Evolutionary conservation across 1,284 basidiomycete genomes (phyloP), one percentile per base, ranked within the genome.

Genomic region (Pascua sp.): DNA sequence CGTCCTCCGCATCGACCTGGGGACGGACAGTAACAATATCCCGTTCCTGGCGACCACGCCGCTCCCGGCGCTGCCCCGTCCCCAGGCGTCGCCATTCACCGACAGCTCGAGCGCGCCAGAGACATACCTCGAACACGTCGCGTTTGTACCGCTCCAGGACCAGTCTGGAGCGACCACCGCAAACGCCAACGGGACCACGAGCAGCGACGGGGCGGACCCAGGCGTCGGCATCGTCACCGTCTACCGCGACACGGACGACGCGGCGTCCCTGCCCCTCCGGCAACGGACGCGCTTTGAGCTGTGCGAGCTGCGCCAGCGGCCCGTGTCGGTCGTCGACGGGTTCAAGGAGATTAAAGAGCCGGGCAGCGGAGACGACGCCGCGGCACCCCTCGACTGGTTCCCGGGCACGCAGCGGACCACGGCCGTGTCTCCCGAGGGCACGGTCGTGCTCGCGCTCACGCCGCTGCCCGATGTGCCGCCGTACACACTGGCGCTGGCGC

Each of bases 1-100:
- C 16, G 61, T 72, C 24, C 58, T 67, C 5, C 57, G 67, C 11
- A 63, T 67, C 16, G 70, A 73, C n/a, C 60, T 72, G 11, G 71
- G 69, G 5, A 49, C 60, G 24, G 63, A 71, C 42, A 55, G 46
- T 7, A 56, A 57, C 41, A 68, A 65, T 15, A 59, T 49, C 12
- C 63, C 60, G 15, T 69, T 60, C 51, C 38, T 71, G 4, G 55
- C 61, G 8, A 64, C 64, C 5, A 68, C 62, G 8, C 72, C 71
- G 5, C 61, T 75, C 56, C 63, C 71, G 1, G 37, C 60, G 2
- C 51, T 72, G 13, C 70, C 69, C 11, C 42, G 58, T 9, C 40
- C 63, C 7, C 36, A 40, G 7, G 24, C 44, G 1, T 51, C 58
- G 4, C 53, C 47, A 5, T 56, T 55, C 11, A 24, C 37, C 5